A percentile compares a stretch with the other conserved stretches of the same genome.
phyloP scores from a whole-genome alignment of 176 grass and related monocot genomes.

The Neostapfia colusana region DNA sequence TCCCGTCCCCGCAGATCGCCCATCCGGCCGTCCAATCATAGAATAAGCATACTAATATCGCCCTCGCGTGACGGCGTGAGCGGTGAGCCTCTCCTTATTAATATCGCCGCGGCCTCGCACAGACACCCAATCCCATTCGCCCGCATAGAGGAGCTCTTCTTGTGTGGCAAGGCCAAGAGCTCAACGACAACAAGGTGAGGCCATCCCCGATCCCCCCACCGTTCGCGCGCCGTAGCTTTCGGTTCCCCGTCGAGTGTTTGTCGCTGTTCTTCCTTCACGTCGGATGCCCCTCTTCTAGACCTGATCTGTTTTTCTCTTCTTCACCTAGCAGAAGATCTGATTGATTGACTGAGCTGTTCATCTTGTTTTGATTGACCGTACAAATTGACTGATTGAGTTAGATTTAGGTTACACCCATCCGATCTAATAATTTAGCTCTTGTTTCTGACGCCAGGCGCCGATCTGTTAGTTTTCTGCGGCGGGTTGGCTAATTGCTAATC shows the following conservation, averaged over 20 bases:
- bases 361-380: neutral
- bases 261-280: neutral
- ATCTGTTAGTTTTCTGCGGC: conserved; percentile 25
- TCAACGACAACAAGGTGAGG: conserved; percentile 26
- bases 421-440: conserved; percentile 8
- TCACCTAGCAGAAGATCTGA: neutral
- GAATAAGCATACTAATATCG: neutral
- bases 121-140: neutral
- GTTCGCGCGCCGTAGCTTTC: neutral
- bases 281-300: neutral
- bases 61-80: no score
- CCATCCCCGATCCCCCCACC: neutral
- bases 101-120: conserved; percentile 8
- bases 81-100: conserved; percentile 26
- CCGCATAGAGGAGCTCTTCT: neutral
- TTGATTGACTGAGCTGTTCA: neutral
- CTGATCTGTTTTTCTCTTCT: neutral
- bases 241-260: neutral
- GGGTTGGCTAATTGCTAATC: conserved; percentile 18
- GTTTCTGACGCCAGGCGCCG: neutral
- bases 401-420: neutral
- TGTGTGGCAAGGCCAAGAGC: conserved; percentile 31
- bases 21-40: conserved; percentile 17
- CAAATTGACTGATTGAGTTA: neutral
- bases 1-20: rapidly evolving